phyloP scores from a whole-genome alignment of 1,284 basidiomycete genomes.

The Leccinum pachyderme region DNA sequence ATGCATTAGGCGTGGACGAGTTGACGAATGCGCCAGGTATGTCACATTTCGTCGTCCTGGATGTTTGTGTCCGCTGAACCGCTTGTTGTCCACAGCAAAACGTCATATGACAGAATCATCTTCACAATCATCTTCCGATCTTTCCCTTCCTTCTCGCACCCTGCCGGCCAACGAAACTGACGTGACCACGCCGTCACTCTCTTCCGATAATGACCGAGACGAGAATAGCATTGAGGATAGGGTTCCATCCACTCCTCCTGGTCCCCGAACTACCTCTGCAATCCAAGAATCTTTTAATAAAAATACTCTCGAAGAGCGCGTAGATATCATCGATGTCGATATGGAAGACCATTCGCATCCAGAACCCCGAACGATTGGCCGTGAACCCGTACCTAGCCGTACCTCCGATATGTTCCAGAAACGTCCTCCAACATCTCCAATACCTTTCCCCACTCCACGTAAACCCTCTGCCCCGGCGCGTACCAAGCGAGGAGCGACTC shows the following conservation, averaged over 20 bases:
- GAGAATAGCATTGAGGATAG: conserved; percentile 47
- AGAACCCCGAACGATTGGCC: conserved; percentile 4
- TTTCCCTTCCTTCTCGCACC: conserved; percentile 7
- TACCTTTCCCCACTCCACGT: conserved; percentile 53
- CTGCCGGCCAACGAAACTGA: conserved; percentile 31
- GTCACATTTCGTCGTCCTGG: conserved; percentile 3
- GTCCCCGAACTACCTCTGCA: conserved; percentile 11
- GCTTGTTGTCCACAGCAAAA: conserved; percentile 15
- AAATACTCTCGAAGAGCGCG: conserved; percentile 12
- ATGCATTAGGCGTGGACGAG: conserved; percentile 17
- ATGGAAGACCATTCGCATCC: conserved; percentile 25
- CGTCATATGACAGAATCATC: conserved; percentile 19
- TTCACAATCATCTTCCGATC: conserved; percentile 8
- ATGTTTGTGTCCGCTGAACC: conserved; percentile 3
- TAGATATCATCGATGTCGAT: conserved; percentile 39
- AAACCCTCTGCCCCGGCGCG: conserved; percentile 55
- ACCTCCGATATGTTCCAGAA: conserved; percentile 47
- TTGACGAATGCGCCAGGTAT: conserved; percentile 10
- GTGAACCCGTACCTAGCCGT: conserved; percentile 15
- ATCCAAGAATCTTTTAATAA: not conserved
- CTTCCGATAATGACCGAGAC: conserved; percentile 59
- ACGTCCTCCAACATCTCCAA: conserved; percentile 60
- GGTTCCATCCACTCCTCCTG: conserved; percentile 43
- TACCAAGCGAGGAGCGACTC: conserved; percentile 28
- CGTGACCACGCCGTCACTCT: conserved; percentile 61